A percentile compares a stretch with the other conserved stretches of the same genome.
Evolutionary conservation across 495 filamentous ascomycete species (phyloP).

Genomic region (Tuber indicum): DNA sequence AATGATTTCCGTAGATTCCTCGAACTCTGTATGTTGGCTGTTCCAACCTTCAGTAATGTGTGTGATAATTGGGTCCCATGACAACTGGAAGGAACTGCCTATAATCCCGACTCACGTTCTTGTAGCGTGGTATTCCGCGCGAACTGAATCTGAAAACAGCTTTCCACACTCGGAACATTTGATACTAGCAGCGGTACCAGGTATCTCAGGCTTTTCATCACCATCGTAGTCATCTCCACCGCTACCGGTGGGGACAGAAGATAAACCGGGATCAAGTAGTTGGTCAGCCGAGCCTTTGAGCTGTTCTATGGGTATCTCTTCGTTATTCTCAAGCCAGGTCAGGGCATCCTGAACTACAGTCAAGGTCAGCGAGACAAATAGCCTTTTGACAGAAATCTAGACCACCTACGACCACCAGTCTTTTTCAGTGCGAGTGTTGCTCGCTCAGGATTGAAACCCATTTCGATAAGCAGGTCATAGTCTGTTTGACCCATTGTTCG

Average conservation of each 20-base stretch:
- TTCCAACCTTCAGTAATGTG: slow-evolving; percentile 3
- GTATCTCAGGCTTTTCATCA: slow-evolving; percentile 52
- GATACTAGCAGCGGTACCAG: slow-evolving; percentile 52
- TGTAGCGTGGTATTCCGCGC: slow-evolving; percentile 83
- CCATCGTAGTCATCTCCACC: slow-evolving; percentile 45
- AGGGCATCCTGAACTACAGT: slow-evolving; percentile 73
- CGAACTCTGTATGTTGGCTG: slow-evolving; percentile 81
- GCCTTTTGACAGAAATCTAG: slow-evolving; percentile 16
- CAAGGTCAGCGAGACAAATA: slow-evolving; percentile 26
- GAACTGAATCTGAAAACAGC: slow-evolving; percentile 70
- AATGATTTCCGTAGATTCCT: slow-evolving; percentile 85
- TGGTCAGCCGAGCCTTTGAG: slow-evolving; percentile 44
- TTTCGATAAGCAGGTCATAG: slow-evolving; percentile 73
- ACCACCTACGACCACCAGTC: slow-evolving; percentile 61
- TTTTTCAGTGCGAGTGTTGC: slow-evolving; percentile 76
- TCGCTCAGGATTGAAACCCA: slow-evolving; percentile 83
- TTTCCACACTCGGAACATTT: slow-evolving; percentile 91
- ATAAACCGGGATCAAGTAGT: slow-evolving; percentile 32
- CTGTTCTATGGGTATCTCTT: slow-evolving; percentile 74
- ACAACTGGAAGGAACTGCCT: neutral
- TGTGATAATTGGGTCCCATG: neutral
- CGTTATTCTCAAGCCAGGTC: slow-evolving; percentile 87
- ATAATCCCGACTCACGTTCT: slow-evolving; percentile 56
- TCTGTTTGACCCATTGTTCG: slow-evolving; percentile 39
- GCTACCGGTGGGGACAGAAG: slow-evolving; percentile 23